phyloP scores from a whole-genome alignment of 2,329 filamentous ascomycete genomes.

The Claviceps pazoutovae region DNA sequence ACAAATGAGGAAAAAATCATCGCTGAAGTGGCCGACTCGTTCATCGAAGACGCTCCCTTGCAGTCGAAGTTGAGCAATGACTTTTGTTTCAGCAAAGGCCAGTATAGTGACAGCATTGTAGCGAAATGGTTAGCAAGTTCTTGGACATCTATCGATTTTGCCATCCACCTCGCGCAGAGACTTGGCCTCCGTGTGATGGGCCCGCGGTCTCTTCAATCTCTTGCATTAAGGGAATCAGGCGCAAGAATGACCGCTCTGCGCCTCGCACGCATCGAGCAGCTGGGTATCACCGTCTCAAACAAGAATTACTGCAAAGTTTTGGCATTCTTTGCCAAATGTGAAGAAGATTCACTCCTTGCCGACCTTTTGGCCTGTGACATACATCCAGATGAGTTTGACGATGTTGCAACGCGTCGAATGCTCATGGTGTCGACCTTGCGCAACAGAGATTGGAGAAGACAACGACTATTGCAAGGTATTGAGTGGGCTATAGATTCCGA shows the following conservation, averaged over 20 bases:
- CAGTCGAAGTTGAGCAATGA: not conserved
- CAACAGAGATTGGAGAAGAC: conserved; percentile 23
- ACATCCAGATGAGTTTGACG: conserved; percentile 42
- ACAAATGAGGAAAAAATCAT: conserved; percentile 21
- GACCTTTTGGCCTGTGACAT: conserved; percentile 35
- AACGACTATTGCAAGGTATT: conserved; percentile 30
- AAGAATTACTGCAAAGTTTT: conserved; percentile 54
- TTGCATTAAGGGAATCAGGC: conserved; percentile 51
- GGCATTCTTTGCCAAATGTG: conserved; percentile 44
- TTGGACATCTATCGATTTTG: conserved; percentile 57
- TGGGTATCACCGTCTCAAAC: conserved; percentile 47
- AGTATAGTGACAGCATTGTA: conserved; percentile 40
- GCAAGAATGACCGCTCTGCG: conserved; percentile 41
- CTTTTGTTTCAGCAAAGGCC: conserved; percentile 6
- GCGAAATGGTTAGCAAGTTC: conserved; percentile 67
- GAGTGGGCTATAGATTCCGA: conserved; percentile 15
- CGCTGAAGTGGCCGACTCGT: conserved; percentile 1
- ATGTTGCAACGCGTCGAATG: conserved; percentile 25
- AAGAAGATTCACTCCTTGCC: conserved; percentile 35
- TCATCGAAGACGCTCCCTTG: not conserved
- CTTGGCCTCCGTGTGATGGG: conserved; percentile 62
- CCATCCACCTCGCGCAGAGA: conserved; percentile 54
- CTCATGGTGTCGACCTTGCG: conserved; percentile 21
- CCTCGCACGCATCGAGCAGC: conserved; percentile 44
- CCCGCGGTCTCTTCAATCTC: conserved; percentile 61